These are phyloP conservation scores for Jacaranda mimosifolia DNA, from an alignment of 257 asterid genomes.

Conservation along the genomic window DNA sequence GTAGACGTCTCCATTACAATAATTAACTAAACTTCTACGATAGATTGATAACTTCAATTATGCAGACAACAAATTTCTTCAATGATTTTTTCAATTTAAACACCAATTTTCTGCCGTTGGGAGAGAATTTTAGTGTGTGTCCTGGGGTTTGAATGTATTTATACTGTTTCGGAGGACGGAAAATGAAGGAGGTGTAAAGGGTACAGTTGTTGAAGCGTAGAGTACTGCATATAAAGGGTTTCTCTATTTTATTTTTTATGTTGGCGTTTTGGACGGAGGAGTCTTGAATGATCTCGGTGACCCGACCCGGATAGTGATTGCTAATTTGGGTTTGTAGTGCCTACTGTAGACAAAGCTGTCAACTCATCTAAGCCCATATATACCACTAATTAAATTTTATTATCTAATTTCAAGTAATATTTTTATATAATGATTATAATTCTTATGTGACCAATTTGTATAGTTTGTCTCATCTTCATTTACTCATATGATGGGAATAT, in stretches of 20 bases:
- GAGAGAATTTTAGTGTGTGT: constrained; percentile 28
- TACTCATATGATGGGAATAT: no score
- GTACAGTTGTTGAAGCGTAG: constrained; percentile 47
- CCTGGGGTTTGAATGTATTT: constrained; percentile 34
- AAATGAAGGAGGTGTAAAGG: constrained; percentile 7
- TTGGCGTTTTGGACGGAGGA: constrained; percentile 5
- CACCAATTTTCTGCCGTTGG: constrained; percentile 22
- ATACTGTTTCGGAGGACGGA: constrained; percentile 40
- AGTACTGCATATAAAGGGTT: constrained; percentile 51
- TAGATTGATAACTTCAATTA: constrained; percentile 20
- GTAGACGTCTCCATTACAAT: constrained; percentile 50
- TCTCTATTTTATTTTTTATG: constrained; percentile 11
- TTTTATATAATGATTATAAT: no score
- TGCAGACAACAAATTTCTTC: neutral
- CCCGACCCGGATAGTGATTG: constrained; percentile 26
- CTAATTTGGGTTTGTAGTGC: neutral
- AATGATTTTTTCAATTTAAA: constrained; percentile 22
- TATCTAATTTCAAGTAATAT: no score
- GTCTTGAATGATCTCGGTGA: constrained; percentile 15
- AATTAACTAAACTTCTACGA: neutral
- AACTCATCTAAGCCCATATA: neutral
- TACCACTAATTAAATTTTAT: no score
- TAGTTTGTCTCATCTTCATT: no score
- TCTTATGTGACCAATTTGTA: no score
- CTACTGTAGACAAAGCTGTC: neutral